phyloP scores from a whole-genome alignment of 2,329 filamentous ascomycete species.

The Calonectria pteridis region DNA sequence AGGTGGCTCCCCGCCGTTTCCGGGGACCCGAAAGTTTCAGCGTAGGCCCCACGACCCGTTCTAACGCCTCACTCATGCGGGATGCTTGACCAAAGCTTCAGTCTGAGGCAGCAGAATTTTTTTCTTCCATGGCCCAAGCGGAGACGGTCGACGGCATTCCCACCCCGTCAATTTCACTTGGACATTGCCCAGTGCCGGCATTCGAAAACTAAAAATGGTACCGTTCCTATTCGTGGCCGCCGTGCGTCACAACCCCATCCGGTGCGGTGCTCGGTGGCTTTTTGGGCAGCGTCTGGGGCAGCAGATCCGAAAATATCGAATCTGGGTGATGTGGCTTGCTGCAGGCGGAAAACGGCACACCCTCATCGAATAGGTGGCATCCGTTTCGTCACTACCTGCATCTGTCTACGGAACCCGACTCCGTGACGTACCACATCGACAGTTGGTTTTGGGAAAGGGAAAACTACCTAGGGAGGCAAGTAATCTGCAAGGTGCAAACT shows the following conservation, averaged over 20 bases:
- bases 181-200: conserved; percentile 11
- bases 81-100: conserved; percentile 11
- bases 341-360: conserved; percentile 15
- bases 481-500: conserved; percentile 10
- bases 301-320: conserved; percentile 12
- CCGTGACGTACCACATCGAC: conserved; percentile 12
- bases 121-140: conserved; percentile 23
- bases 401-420: not conserved
- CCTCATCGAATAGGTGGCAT: conserved; percentile 4
- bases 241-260: not conserved
- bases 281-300: not conserved
- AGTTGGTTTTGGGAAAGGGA: not conserved
- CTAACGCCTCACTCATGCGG: conserved; percentile 20
- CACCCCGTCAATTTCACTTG: conserved; percentile 40
- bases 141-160: conserved; percentile 23
- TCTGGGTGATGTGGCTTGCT: conserved; percentile 7
- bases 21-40: conserved; percentile 22
- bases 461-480: not conserved
- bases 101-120: conserved; percentile 17
- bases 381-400: conserved; percentile 25
- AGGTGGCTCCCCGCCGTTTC: conserved; percentile 13
- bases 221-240: not conserved
- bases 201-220: conserved; percentile 16
- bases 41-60: conserved; percentile 4
- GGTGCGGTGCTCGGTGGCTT: conserved; percentile 1